Evolutionary conservation across 768 basidiomycete genomes (phyloP).

Genomic region (Phylloporus scabripes): DNA sequence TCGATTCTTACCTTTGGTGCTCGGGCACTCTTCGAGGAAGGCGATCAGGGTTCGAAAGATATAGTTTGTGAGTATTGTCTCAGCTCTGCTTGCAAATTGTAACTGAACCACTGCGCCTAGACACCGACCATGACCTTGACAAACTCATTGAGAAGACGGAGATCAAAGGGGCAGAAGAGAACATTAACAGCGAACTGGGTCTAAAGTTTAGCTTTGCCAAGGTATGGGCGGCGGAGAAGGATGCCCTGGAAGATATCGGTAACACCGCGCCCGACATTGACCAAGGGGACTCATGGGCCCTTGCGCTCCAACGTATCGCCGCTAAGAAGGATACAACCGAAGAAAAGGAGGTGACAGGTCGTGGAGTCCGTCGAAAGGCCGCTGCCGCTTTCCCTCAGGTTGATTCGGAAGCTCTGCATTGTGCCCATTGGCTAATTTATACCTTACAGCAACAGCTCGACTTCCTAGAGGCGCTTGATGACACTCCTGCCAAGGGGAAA

Average conservation of each 20-base stretch:
- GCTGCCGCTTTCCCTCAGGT: conserved; percentile 44
- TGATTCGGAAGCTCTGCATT: conserved; percentile 3
- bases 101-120: conserved; percentile 32
- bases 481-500: conserved; percentile 35
- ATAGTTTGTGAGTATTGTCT: conserved; percentile 52
- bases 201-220: conserved; percentile 83
- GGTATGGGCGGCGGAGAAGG: conserved; percentile 82
- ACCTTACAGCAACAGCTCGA: conserved; percentile 27
- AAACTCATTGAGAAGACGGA: conserved; percentile 85
- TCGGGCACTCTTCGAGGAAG: conserved; percentile 72
- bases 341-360: conserved; percentile 55
- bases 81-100: not conserved
- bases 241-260: conserved; percentile 59
- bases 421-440: conserved; percentile 1
- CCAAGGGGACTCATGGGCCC: conserved; percentile 77
- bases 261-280: conserved; percentile 45
- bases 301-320: conserved; percentile 50
- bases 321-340: conserved; percentile 37
- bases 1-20: conserved; percentile 89
- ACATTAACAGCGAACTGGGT: conserved; percentile 44
- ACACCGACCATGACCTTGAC: conserved; percentile 77
- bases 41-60: conserved; percentile 50
- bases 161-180: conserved; percentile 55
- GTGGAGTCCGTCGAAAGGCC: conserved; percentile 71
- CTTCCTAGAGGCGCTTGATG: conserved; percentile 32